A percentile compares a stretch with the other conserved stretches of the same genome.
phyloP scores from a whole-genome alignment of 2,329 filamentous ascomycete genomes.

The Nemania diffusa region DNA sequence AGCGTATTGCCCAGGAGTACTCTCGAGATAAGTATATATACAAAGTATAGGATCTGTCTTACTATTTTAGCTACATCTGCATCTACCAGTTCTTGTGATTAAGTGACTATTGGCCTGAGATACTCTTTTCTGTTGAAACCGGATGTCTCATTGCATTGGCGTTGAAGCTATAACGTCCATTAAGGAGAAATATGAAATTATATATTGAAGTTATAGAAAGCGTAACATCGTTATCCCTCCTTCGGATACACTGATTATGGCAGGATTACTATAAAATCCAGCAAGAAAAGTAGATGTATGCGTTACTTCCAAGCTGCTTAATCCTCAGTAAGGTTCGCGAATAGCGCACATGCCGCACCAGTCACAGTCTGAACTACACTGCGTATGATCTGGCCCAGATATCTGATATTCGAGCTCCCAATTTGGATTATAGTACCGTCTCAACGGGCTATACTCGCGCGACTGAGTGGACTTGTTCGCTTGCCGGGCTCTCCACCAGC shows the following conservation, averaged over 20 bases:
- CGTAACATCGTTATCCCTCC: neutral
- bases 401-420: conserved; percentile 8
- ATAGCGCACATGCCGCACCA: conserved; percentile 5
- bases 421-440: conserved; percentile 2
- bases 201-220: no score
- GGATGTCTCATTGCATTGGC: no score
- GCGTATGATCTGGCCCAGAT: neutral
- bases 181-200: no score
- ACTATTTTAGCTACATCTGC: no score
- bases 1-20: no score
- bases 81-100: no score
- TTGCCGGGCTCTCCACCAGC: neutral
- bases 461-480: neutral
- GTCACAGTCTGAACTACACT: conserved; percentile 7
- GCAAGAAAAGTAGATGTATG: neutral
- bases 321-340: neutral
- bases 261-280: neutral
- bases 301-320: neutral
- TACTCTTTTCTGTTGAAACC: no score
- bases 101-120: no score
- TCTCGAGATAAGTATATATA: no score
- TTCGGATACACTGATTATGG: neutral
- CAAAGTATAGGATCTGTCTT: no score
- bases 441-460: neutral
- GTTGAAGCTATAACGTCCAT: no score